Base-by-base conservation (phyloP, 805 yeast species). In the Wickerhamia fluorescens region DNA sequence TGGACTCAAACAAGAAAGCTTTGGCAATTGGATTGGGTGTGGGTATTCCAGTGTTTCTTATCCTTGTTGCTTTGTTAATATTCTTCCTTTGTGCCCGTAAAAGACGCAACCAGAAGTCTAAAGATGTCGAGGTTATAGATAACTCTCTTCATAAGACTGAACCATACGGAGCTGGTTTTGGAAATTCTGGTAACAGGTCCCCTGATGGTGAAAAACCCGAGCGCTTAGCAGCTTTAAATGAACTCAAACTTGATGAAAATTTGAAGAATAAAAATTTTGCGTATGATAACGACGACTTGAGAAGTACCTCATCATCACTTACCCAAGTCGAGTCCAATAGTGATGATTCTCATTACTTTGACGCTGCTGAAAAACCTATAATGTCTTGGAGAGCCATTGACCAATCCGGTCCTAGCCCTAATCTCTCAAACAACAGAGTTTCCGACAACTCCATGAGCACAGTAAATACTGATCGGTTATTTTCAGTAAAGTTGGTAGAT, bases 1-100 rank as follows among this genome's bases (percentile, higher is more conserved):
- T 16, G 16, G 28, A 36, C 30, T 30, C 49, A 20, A 56, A 54
- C 24, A 65, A 61, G 29, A 78, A 71, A 40, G 70, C 72, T 3
- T 61, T 84, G n/a, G 95, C 95, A 0, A 82, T 89, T 47, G 95
- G 88, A 1, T 69, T 88, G 35, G 96, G 96, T 31, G 88, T 83
- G n/a, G 84, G 80, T 2, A 68, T 92, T 26, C 95, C 95, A 1
- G 48, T 70, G 1, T 56, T 73, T 3, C 68, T 68, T 2, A 42
- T 82, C 0, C 42, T 76, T 6, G 40, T 75, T 3, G 67, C 73
- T 0, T 63, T 61, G 0, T 18, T 78, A 2, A 28, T 85, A 4
- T 58, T 79, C 37, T 62, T 70, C 41, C 57, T 59, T 39, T 73
- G 84, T 44, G 68, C 35, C 43, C 61, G 42, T 38, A 64, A 51